phyloP scores from a whole-genome alignment of 2,329 filamentous ascomycete genomes.

The Fusarium sp. region DNA sequence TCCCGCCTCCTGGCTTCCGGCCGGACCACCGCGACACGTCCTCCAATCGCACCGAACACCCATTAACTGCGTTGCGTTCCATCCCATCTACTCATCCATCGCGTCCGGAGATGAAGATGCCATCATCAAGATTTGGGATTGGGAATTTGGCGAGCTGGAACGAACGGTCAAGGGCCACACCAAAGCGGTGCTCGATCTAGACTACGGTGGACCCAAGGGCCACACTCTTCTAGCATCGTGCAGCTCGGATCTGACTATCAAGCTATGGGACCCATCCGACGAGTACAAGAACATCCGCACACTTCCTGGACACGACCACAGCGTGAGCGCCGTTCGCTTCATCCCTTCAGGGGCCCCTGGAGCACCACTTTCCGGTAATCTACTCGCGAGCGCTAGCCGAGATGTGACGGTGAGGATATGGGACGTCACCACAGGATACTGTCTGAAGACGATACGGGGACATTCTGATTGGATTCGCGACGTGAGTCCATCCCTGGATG shows the following conservation, averaged over 20 bases:
- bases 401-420: conserved; percentile 89
- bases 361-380: conserved; percentile 81
- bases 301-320: conserved; percentile 90
- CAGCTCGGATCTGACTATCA: conserved; percentile 91
- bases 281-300: conserved; percentile 97
- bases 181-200: conserved; percentile 85
- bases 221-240: conserved; percentile 73
- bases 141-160: conserved; percentile 91
- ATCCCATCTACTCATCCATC: conserved; percentile 88
- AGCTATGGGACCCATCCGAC: conserved; percentile 91
- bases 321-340: conserved; percentile 88
- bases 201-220: conserved; percentile 87
- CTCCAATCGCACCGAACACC: conserved; percentile 90
- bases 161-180: conserved; percentile 92
- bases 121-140: conserved; percentile 97
- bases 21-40: conserved; percentile 81
- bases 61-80: conserved; percentile 86
- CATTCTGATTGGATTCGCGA: conserved; percentile 94
- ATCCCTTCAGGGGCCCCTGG: conserved; percentile 85
- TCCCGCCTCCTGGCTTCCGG: conserved; percentile 87
- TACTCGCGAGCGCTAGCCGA: conserved; percentile 86
- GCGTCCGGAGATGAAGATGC: conserved; percentile 91
- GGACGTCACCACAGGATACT: conserved; percentile 94
- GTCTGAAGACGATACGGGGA: conserved; percentile 87
- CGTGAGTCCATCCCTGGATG: conserved; percentile 84